Evolutionary conservation across 2,329 filamentous ascomycete species (phyloP).

Genomic region (Cadophora gregata): DNA sequence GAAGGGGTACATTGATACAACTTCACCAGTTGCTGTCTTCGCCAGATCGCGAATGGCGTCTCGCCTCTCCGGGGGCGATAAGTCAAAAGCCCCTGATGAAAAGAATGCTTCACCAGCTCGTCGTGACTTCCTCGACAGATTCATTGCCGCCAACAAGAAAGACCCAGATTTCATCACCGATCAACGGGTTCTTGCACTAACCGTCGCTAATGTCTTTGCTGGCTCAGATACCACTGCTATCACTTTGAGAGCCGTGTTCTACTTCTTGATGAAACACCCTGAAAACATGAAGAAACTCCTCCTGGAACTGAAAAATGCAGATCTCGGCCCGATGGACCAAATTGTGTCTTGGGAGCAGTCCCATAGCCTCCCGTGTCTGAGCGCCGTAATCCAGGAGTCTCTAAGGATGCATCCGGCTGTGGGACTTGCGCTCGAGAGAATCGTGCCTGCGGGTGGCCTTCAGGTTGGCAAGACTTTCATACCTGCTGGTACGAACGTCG

Average conservation of each 20-base stretch:
- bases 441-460: conserved; percentile 69
- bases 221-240: conserved; percentile 83
- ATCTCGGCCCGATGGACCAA: background rate
- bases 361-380: conserved; percentile 75
- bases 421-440: conserved; percentile 73
- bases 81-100: background rate
- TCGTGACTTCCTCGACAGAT: conserved; percentile 72
- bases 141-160: conserved; percentile 66
- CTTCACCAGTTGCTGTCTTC: conserved; percentile 74
- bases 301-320: background rate
- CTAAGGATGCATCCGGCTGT: conserved; percentile 78
- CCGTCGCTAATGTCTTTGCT: conserved; percentile 74
- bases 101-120: conserved; percentile 36
- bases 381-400: conserved; percentile 78
- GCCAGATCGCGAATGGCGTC: conserved; percentile 70
- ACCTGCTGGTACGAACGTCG: conserved; percentile 73
- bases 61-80: conserved; percentile 53
- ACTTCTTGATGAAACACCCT: conserved; percentile 72
- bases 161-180: conserved; percentile 76
- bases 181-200: conserved; percentile 70
- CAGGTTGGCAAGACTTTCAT: conserved; percentile 67
- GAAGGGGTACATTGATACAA: conserved; percentile 68
- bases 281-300: conserved; percentile 41
- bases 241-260: conserved; percentile 72
- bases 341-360: conserved; percentile 72